Percentiles rank a stretch among this genome's conserved stretches.
These are phyloP conservation scores for Scleroderma bovista DNA, from an alignment of 768 basidiomycete genomes.

Conservation along the genomic window DNA sequence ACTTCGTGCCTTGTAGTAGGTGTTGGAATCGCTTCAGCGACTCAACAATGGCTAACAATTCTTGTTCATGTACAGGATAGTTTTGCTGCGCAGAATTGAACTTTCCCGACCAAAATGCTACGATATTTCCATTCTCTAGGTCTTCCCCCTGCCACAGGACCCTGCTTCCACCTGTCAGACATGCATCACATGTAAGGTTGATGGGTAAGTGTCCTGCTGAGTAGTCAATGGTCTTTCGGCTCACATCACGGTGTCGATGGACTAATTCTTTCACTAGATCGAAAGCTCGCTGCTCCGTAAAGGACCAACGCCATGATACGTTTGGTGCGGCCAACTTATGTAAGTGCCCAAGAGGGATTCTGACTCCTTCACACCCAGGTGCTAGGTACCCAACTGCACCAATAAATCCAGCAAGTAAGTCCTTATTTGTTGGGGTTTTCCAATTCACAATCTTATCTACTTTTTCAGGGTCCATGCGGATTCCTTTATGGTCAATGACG, in stretches of 20 bases:
- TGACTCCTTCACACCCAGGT: slow-evolving; percentile 25
- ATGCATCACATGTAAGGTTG: slow-evolving; percentile 21
- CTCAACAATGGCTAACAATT: slow-evolving; percentile 32
- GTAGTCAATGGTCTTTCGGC: slow-evolving; percentile 18
- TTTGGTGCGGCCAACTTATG: slow-evolving; percentile 9
- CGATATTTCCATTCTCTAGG: slow-evolving; percentile 7
- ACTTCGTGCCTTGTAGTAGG: slow-evolving; percentile 17
- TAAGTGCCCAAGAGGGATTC: slow-evolving; percentile 36
- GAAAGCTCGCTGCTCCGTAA: slow-evolving; percentile 28
- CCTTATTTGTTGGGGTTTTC: slow-evolving; percentile 30
- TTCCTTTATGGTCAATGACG: slow-evolving; percentile 32
- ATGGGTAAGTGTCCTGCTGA: slow-evolving; percentile 3
- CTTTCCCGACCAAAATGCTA: slow-evolving; percentile 26
- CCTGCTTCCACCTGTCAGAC: slow-evolving; percentile 14
- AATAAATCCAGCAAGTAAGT: slow-evolving; percentile 31
- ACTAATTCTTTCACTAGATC: slow-evolving; percentile 24
- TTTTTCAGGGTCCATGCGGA: slow-evolving; percentile 39
- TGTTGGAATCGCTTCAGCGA: slow-evolving; percentile 29
- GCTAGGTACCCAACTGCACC: slow-evolving; percentile 29
- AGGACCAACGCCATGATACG: slow-evolving; percentile 19
- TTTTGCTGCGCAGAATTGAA: slow-evolving; percentile 21
- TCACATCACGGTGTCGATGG: slow-evolving; percentile 9
- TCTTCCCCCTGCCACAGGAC: slow-evolving; percentile 19
- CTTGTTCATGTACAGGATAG: slow-evolving; percentile 37
- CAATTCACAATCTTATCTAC: slow-evolving; percentile 34